phyloP scores from a whole-genome alignment of 2,329 filamentous ascomycete genomes.

The Boeremia exigua region DNA sequence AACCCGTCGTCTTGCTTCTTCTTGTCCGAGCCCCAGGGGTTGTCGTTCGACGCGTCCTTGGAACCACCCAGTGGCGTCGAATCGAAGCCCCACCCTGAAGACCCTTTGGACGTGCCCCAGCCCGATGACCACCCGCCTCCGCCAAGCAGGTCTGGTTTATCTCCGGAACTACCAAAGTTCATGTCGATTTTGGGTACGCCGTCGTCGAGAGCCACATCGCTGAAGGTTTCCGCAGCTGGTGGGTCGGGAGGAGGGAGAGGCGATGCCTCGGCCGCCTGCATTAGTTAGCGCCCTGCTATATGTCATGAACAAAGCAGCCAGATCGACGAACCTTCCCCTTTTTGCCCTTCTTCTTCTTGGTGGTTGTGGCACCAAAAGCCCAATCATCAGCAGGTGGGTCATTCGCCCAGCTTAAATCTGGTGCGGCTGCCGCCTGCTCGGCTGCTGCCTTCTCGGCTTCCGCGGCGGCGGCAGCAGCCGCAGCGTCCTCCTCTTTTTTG shows the following conservation, averaged over 20 bases:
- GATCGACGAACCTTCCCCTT: conserved; percentile 49
- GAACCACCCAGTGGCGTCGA: conserved; percentile 27
- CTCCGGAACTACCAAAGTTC: conserved; percentile 48
- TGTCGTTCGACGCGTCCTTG: conserved; percentile 43
- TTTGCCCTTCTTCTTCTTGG: conserved; percentile 47
- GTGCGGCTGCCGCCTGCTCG: conserved; percentile 20
- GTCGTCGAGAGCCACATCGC: conserved; percentile 56
- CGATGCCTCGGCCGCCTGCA: conserved; percentile 33
- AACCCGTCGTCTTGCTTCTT: conserved; percentile 45
- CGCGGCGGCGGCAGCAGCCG: conserved; percentile 25
- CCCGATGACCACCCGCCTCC: conserved; percentile 26
- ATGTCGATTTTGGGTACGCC: conserved; percentile 56
- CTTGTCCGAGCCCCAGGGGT: conserved; percentile 44
- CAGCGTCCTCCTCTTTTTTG: conserved; percentile 23
- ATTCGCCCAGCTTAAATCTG: conserved; percentile 32
- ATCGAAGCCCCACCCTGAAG: conserved; percentile 35
- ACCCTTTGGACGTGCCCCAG: conserved; percentile 34
- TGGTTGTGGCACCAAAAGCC: conserved; percentile 30
- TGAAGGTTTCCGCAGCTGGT: conserved; percentile 49
- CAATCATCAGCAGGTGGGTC: conserved; percentile 42
- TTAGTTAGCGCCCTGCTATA: conserved; percentile 32
- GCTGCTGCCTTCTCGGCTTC: conserved; percentile 39
- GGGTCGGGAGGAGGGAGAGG: conserved; percentile 41
- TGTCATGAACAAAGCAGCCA: conserved; percentile 42
- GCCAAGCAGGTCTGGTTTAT: conserved; percentile 31